Base-by-base conservation (phyloP, 139 green algal genomes). In the Eudorina sp. region DNA sequence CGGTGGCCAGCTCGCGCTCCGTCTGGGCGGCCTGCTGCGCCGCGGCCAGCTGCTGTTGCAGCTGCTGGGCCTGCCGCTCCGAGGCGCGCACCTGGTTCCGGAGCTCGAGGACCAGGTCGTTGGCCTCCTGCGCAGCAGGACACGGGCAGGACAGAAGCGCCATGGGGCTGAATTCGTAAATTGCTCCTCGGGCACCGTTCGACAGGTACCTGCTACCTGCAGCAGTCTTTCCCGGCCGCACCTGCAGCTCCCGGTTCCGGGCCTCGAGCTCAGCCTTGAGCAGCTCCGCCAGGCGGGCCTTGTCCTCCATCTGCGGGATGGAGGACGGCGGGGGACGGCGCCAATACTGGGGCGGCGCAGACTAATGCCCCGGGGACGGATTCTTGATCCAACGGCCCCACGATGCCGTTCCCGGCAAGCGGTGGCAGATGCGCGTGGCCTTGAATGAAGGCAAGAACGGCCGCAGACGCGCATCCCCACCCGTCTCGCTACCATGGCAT, bases 291-390 rank as follows among this genome's bases (percentile, higher is more conserved):
- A 82, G 48, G 0, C 83, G 83, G 23, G 27, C 45, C 68, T 88
- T 81, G 43, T 88, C 83, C 45, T 80, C 83, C 51, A 73, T 45
- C 40, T 36, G 31, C n/a, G n/a, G n/a, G n/a, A n/a, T n/a, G n/a
- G n/a, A n/a, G n/a, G n/a, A n/a, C n/a, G n/a, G n/a, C n/a, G n/a
- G n/a, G n/a, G n/a, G n/a, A n/a, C n/a, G n/a, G n/a, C n/a, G n/a
- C n/a, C n/a, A n/a, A n/a, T n/a, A n/a, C n/a, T n/a, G n/a, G n/a
- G n/a, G n/a, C n/a, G n/a, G n/a, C n/a, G n/a, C n/a, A n/a, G n/a
- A n/a, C n/a, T n/a, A n/a, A n/a, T n/a, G n/a, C n/a, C n/a, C n/a
- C n/a, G n/a, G n/a, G n/a, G n/a, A n/a, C n/a, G n/a, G n/a, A n/a
- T n/a, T n/a, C n/a, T n/a, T n/a, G n/a, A n/a, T n/a, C n/a, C n/a